phyloP scores from a whole-genome alignment of 192 early-diverging fungal genomes.

The Martensiomyces pterosporus region DNA sequence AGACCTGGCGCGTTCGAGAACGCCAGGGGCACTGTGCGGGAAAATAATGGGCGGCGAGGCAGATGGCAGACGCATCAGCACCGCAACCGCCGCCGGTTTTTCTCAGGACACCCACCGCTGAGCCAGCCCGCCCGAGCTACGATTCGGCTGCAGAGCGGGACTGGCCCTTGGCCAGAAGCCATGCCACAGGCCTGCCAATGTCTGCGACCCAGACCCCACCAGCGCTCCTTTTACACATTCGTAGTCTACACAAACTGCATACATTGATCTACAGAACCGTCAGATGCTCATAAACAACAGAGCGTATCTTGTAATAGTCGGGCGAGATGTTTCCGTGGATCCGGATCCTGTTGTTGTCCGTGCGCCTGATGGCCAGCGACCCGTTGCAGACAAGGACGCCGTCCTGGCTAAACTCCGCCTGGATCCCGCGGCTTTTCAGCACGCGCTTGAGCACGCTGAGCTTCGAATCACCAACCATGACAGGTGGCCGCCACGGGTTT shows the following conservation, averaged over 20 bases:
- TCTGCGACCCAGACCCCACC: no score
- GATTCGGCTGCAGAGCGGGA: no score
- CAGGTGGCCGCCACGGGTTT: slow-evolving; percentile 54
- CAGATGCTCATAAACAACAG: slow-evolving; percentile 48
- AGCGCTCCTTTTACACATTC: no score
- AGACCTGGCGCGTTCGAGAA: not conserved
- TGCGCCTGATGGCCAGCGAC: slow-evolving; percentile 57
- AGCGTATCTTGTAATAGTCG: slow-evolving; percentile 51
- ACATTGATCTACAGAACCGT: slow-evolving; percentile 20
- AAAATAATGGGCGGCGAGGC: no score
- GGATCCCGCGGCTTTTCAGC: slow-evolving; percentile 67
- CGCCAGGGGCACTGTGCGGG: not conserved
- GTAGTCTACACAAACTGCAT: not conserved
- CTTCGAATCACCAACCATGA: slow-evolving; percentile 81
- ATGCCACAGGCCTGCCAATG: no score
- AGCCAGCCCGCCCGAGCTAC: no score
- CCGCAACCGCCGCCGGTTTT: no score
- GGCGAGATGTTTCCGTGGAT: slow-evolving; percentile 45
- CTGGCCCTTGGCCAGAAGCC: no score
- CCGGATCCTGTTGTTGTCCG: slow-evolving; percentile 13
- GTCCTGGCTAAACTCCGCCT: slow-evolving; percentile 76
- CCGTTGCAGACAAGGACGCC: slow-evolving; percentile 84
- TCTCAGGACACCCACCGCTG: no score
- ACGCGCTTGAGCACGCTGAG: slow-evolving; percentile 77
- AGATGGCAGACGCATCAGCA: no score